Conservation (phyloP, 2,329 filamentous ascomycete species). For the Arthroderma sp. region DNA sequence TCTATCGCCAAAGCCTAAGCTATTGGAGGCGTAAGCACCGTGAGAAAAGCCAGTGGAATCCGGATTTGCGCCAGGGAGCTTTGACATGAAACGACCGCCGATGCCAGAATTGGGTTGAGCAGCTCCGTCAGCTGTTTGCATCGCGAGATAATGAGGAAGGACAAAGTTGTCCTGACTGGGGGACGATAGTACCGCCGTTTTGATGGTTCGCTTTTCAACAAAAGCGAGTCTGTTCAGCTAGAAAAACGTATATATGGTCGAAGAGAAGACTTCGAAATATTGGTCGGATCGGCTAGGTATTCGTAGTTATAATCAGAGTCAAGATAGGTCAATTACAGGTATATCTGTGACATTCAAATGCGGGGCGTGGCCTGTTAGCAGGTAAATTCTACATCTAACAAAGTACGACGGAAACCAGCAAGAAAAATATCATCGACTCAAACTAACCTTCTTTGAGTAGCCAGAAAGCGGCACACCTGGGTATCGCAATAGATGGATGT, state of each 20-base stretch:
- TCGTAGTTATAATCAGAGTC: no score
- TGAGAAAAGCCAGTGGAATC: slow-evolving; percentile 85
- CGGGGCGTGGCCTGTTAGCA: no score
- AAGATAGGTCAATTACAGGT: no score
- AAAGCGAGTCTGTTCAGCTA: not conserved
- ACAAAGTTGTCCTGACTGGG: slow-evolving; percentile 69
- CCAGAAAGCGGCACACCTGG: no score
- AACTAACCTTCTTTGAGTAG: no score
- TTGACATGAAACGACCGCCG: slow-evolving; percentile 55
- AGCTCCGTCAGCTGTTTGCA: slow-evolving; percentile 70
- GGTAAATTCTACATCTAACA: no score
- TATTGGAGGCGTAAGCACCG: slow-evolving; percentile 78
- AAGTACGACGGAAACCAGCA: no score
- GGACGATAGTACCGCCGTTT: slow-evolving; percentile 44
- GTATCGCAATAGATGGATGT: no score
- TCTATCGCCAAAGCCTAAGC: slow-evolving; percentile 68
- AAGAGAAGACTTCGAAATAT: not conserved
- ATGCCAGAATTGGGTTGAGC: slow-evolving; percentile 39
- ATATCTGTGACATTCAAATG: no score
- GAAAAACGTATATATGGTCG: not conserved
- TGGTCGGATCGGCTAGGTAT: not conserved
- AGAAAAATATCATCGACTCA: no score
- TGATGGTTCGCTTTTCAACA: slow-evolving; percentile 1
- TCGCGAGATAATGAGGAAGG: slow-evolving; percentile 70
- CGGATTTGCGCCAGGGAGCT: slow-evolving; percentile 57